Base-by-base conservation (phyloP, 176 grass and related monocot species). In the Avena atlantica region DNA sequence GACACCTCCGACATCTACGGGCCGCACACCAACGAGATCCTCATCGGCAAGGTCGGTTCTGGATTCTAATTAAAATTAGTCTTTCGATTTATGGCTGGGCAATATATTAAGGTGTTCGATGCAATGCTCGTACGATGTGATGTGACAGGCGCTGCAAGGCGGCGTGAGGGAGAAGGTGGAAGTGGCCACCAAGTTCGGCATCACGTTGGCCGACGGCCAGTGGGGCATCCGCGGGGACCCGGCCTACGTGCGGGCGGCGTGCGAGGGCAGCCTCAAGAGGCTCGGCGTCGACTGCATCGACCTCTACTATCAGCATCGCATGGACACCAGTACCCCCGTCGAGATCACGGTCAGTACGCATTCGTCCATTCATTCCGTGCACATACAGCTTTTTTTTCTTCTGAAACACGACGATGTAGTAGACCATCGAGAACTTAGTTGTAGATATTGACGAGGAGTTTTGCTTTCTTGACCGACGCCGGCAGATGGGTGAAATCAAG, bases 1-100 rank as follows among this genome's bases (percentile, higher is more conserved):
- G 92, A 94, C 73, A 79, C 92, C 50, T 89, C 92, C 69, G 92
- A 94, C 83, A 10, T 88, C 55, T 94, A 94, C 27, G n/a, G n/a
- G n/a, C n/a, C n/a, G n/a, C n/a, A n/a, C n/a, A n/a, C n/a, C n/a
- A n/a, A n/a, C n/a, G n/a, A n/a, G n/a, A n/a, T n/a, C n/a, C n/a
- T n/a, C n/a, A n/a, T n/a, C n/a, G n/a, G n/a, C n/a, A n/a, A 94
- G 81, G 92, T 93, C 10, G n/a, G 72, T 27, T 52, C 67, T 42
- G 3, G 29, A 36, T 15, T 36, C 65, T 8, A 19, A 20, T 55
- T 55, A 55, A 17, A 55, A 6, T 17, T 55, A 5, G 15, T 55
- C 52, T 55, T 55, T 17, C 52, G 1, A 17, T 55, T 1, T 5
- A 16, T 55, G 52, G 52, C 52, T 55, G 15, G 52, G 14, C 15